Evolutionary conservation across 306 rosid species (phyloP).

Genomic region (Acacia confusa): DNA sequence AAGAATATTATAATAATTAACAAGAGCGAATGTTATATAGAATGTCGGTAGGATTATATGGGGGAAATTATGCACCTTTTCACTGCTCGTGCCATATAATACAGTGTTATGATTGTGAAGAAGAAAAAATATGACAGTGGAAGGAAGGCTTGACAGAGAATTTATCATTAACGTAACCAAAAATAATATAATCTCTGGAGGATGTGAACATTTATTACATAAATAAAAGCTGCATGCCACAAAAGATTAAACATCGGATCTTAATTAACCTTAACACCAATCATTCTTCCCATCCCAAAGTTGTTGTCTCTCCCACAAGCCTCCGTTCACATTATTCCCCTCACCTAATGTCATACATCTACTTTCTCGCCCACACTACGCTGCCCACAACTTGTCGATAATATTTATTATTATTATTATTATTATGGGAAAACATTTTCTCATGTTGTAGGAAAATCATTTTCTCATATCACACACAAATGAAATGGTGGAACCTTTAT

Average conservation of each 20-base stretch:
- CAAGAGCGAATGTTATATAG: too few species aligned
- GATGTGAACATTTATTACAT: background rate
- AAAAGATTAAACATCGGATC: slow-evolving; percentile 5
- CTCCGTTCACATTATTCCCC: background rate
- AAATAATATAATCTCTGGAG: background rate
- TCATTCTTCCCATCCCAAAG: slow-evolving; percentile 19
- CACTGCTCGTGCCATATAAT: slow-evolving; percentile 5
- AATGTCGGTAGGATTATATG: background rate
- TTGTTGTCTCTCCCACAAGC: slow-evolving; percentile 7
- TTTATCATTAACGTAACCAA: background rate
- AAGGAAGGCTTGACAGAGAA: slow-evolving; percentile 20
- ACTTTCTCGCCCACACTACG: background rate
- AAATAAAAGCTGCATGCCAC: slow-evolving; percentile 23
- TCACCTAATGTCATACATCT: background rate
- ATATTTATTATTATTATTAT: too few species aligned
- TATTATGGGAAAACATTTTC: too few species aligned
- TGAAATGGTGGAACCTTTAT: too few species aligned
- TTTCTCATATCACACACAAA: too few species aligned
- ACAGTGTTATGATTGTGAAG: background rate
- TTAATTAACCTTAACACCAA: background rate
- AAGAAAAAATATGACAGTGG: background rate
- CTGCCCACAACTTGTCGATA: background rate
- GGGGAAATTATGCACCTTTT: background rate
- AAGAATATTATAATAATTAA: too few species aligned
- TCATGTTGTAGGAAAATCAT: too few species aligned